phyloP scores from a whole-genome alignment of 768 basidiomycete species.

The Tricholoma bakamatsutake region DNA sequence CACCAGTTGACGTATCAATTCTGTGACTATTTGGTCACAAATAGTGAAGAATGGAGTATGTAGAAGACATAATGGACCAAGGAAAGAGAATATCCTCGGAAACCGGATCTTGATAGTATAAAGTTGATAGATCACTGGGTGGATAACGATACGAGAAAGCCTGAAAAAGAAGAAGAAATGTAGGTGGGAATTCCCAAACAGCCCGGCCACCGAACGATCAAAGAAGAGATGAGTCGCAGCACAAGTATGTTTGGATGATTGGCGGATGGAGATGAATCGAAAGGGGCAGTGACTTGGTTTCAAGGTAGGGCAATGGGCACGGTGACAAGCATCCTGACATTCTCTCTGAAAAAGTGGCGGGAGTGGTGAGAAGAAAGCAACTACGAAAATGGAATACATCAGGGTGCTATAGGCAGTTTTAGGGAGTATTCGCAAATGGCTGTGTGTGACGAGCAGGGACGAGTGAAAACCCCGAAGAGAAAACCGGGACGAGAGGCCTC shows the following conservation, averaged over 20 bases:
- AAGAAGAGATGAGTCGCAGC: not conserved
- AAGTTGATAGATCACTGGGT: conserved; percentile 21
- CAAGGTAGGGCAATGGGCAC: not conserved
- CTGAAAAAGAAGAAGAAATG: conserved; percentile 5
- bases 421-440: not conserved
- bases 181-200: conserved; percentile 5
- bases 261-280: conserved; percentile 6
- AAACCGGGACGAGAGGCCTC: conserved; percentile 13
- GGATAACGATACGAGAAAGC: conserved; percentile 15
- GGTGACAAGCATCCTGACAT: not conserved
- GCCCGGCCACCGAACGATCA: conserved; percentile 6
- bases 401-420: not conserved
- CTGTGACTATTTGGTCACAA: conserved; percentile 3
- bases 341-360: conserved; percentile 13
- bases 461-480: conserved; percentile 16
- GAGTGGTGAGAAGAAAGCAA: conserved; percentile 7
- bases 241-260: conserved; percentile 6
- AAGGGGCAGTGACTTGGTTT: not conserved
- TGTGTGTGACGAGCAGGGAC: conserved; percentile 10
- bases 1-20: not conserved
- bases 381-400: conserved; percentile 4
- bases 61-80: conserved; percentile 1
- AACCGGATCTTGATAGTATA: conserved; percentile 38
- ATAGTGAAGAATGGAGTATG: conserved; percentile 8
- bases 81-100: conserved; percentile 21